Base-by-base conservation (phyloP, 306 rosid species). In the Dicorynia guianensis region DNA sequence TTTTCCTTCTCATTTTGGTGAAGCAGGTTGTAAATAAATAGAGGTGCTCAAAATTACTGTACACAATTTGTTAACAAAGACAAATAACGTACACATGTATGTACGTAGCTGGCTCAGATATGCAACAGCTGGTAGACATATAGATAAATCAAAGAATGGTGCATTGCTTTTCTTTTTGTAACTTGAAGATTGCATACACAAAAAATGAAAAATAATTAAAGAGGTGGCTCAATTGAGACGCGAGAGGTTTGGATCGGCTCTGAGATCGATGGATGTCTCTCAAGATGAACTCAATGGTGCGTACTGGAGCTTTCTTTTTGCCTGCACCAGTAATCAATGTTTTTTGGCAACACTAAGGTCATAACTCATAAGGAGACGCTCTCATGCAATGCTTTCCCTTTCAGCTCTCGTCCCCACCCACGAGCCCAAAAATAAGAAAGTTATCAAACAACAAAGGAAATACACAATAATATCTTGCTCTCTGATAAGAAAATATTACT, bases 251-350 rank as follows among this genome's bases (percentile, higher is more conserved):
- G 69, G 39, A 7, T 47, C 4, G 17, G 79, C 67, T 25, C 30
- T 25, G 30, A 25, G 30, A 25, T 25, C 30, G 30, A 2, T 25
- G 30, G 30, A 25, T 25, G 43, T 14, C 34, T n/a, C 63, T 62
- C 73, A 56, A 71, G 49, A 66, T 49, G 54, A 14, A 49, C 47
- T 47, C 10, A 25, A 74, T 38, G 79, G 76, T 48, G 49, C 76
- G 76, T 48, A 43, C 76, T 76, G 63, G 39, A 53, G 19, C 43
- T 76, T 89, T 79, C 88, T 39, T 73, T 38, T 67, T 77, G 89
- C 65, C 82, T 74, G 91, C 79, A 36, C 19, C 67, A 69, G 69
- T 81, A 87, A 82, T 85, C 17, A 90, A 62, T 88, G 76, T 19
- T 8, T 66, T 83, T 84, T 78, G 89, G 85, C 82, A 77, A 80